These are phyloP conservation scores for Hemileia vastatrix DNA, from an alignment of 1,284 basidiomycete genomes.

Conservation along the genomic window DNA sequence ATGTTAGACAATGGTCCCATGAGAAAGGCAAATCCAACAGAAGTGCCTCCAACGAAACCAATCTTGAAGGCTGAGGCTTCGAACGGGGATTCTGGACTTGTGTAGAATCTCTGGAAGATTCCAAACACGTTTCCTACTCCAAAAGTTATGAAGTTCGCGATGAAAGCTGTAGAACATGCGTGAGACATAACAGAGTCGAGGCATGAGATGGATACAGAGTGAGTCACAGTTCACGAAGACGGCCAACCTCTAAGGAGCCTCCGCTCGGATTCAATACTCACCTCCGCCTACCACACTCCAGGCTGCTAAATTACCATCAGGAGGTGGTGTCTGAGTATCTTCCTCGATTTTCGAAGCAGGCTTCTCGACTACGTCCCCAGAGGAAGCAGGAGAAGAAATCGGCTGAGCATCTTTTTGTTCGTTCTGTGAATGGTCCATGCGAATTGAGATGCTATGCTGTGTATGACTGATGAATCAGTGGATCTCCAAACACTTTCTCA, in stretches of 20 bases:
- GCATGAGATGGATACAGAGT: background rate
- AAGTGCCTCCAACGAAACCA: background rate
- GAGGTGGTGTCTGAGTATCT: background rate
- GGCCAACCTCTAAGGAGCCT: too few relatives aligned
- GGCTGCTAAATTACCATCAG: background rate
- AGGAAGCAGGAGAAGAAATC: too few relatives aligned
- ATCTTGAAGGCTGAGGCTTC: background rate
- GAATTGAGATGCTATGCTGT: too few relatives aligned
- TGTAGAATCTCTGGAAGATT: background rate
- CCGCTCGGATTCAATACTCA: background rate
- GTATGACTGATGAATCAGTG: too few relatives aligned
- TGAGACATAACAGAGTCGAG: background rate
- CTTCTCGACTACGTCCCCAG: too few relatives aligned
- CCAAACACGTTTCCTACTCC: constrained; percentile 1
- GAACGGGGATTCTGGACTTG: background rate
- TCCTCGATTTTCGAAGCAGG: too few relatives aligned
- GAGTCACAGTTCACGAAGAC: too few relatives aligned
- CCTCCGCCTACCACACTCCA: constrained; percentile 3
- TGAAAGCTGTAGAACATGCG: background rate
- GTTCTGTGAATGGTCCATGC: too few relatives aligned
- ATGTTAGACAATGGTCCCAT: constrained; percentile 4
- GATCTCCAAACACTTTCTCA: too few relatives aligned
- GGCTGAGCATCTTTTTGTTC: too few relatives aligned
- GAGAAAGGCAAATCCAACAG: constrained; percentile 2
- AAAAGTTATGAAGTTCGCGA: background rate